Conservation (phyloP, 2,329 filamentous ascomycete genomes). For the Trichophyton simii region DNA sequence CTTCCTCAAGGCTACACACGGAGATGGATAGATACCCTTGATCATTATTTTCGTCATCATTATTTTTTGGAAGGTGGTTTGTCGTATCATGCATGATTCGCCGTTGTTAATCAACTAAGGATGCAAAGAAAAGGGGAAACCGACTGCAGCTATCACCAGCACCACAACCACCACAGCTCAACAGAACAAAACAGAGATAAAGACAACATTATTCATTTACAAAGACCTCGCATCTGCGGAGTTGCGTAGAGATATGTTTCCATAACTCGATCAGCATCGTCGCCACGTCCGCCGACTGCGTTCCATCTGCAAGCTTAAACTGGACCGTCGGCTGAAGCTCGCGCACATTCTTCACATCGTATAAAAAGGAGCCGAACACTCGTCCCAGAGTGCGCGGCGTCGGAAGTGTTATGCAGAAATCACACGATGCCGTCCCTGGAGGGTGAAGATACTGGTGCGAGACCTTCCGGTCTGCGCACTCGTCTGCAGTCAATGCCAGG, state of each 20-base stretch:
- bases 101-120: not conserved
- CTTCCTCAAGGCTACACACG: too few relatives aligned
- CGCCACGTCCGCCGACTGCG: conserved; percentile 20
- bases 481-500: conserved; percentile 22
- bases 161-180: not conserved
- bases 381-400: conserved; percentile 21
- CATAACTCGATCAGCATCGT: conserved; percentile 26
- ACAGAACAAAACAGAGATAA: not conserved
- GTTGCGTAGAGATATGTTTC: conserved; percentile 24
- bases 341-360: not conserved
- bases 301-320: conserved; percentile 10
- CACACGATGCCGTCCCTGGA: conserved; percentile 13
- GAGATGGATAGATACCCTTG: too few relatives aligned
- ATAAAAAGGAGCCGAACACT: conserved; percentile 24
- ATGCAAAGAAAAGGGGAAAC: not conserved
- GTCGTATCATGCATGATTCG: not conserved
- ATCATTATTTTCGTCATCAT: too few relatives aligned
- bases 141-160: not conserved
- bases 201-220: not conserved
- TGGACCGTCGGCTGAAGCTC: conserved; percentile 7
- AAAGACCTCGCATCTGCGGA: conserved; percentile 21
- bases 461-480: conserved; percentile 13
- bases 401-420: conserved; percentile 16
- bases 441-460: conserved; percentile 13
- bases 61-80: too few relatives aligned